phyloP scores from a whole-genome alignment of 345 rosid genomes.

The Lepidium africanum region DNA sequence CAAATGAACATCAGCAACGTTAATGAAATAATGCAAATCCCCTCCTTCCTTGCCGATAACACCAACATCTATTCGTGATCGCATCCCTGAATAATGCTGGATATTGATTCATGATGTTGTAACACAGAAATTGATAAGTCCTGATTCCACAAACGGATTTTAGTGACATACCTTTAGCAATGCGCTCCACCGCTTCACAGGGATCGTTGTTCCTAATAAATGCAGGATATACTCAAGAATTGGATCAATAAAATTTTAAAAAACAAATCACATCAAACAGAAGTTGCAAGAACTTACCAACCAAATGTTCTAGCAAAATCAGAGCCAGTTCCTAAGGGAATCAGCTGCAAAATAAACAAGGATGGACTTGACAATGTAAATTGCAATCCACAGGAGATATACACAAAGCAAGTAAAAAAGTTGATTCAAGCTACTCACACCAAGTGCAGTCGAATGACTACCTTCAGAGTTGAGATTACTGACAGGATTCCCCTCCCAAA shows the following conservation, averaged over 20 bases:
- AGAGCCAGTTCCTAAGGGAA: conserved; percentile 94
- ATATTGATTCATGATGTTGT: neutral
- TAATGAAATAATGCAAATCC: conserved; percentile 70
- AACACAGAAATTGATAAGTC: neutral
- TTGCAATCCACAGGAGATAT: neutral
- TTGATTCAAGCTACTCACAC: conserved; percentile 48
- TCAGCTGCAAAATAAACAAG: conserved; percentile 41
- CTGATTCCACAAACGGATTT: neutral
- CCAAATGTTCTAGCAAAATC: conserved; percentile 93
- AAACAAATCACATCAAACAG: neutral
- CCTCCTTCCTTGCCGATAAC: conserved; percentile 47
- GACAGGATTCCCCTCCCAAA: conserved; percentile 71
- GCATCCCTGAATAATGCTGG: conserved; percentile 46
- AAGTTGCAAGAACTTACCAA: conserved; percentile 58
- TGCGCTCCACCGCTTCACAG: conserved; percentile 70
- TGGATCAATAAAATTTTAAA: neutral
- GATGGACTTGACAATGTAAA: neutral
- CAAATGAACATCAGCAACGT: conserved; percentile 97
- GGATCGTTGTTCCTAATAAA: conserved; percentile 78
- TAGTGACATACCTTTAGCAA: conserved; percentile 53
- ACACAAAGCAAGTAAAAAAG: neutral
- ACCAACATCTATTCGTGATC: conserved; percentile 68
- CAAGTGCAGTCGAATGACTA: conserved; percentile 68
- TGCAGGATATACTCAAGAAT: neutral
- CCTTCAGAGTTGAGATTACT: conserved; percentile 37